These are phyloP conservation scores for Sugiyamaella xylanicola DNA, from an alignment of 1,139 yeast species.

Conservation along the genomic window DNA sequence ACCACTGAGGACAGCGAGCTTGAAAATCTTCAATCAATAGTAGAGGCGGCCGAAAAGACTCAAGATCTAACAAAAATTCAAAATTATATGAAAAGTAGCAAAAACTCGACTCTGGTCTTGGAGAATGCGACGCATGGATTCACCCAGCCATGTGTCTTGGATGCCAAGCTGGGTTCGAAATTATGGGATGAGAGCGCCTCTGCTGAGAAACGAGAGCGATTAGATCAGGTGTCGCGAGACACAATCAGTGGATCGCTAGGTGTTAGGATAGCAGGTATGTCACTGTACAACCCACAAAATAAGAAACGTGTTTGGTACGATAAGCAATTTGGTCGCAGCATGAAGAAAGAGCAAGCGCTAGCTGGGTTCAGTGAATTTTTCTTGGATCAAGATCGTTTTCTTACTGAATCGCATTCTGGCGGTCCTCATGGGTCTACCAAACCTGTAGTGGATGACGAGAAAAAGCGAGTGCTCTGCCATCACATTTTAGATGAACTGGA, in stretches of 20 bases:
- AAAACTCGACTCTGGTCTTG: constrained; percentile 55
- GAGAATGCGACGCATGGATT: constrained; percentile 69
- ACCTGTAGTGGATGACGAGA: constrained; percentile 20
- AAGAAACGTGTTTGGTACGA: constrained; percentile 51
- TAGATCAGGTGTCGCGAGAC: constrained; percentile 59
- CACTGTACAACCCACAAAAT: constrained; percentile 47
- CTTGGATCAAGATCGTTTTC: constrained; percentile 25
- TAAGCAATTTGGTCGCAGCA: constrained; percentile 69
- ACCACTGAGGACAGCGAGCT: neutral
- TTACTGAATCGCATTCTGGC: neutral
- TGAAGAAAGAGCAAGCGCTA: constrained; percentile 48
- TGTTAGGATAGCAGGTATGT: constrained; percentile 89
- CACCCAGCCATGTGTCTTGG: constrained; percentile 69
- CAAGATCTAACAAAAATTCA: constrained; percentile 23
- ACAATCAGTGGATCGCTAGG: constrained; percentile 83
- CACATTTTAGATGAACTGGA: constrained; percentile 61
- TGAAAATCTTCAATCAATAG: constrained; percentile 10
- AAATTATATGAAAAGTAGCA: constrained; percentile 21
- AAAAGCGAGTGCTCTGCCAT: constrained; percentile 43
- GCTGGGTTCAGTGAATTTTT: constrained; percentile 60
- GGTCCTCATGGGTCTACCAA: neutral
- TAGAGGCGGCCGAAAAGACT: constrained; percentile 21
- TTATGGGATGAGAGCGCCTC: constrained; percentile 62
- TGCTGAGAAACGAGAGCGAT: constrained; percentile 61
- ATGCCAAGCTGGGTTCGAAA: constrained; percentile 75